phyloP scores from a whole-genome alignment of 805 yeast species.

The Starmerella asiatica region DNA sequence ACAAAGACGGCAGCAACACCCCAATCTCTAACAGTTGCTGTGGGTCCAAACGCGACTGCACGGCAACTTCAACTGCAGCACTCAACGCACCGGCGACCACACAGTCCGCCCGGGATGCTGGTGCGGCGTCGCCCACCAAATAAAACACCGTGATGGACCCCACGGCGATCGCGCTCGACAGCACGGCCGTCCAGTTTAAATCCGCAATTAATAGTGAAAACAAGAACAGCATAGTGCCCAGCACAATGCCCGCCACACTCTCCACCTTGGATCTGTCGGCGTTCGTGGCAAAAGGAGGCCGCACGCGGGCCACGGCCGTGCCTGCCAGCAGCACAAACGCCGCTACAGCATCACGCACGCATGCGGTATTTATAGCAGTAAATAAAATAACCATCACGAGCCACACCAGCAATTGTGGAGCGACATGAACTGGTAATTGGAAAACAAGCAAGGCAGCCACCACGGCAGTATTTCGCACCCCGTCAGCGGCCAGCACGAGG shows the following conservation, averaged over 20 bases:
- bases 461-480: constrained; percentile 8
- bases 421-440: background rate
- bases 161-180: constrained; percentile 4
- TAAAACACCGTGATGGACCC: constrained; percentile 11
- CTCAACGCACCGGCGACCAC: constrained; percentile 6
- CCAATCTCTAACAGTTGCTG: constrained; percentile 1
- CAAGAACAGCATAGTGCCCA: background rate
- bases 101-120: constrained; percentile 5
- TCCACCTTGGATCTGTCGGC: background rate
- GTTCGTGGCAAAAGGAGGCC: background rate
- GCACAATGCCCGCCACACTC: background rate
- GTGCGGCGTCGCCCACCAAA: constrained; percentile 6
- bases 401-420: background rate
- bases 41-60: constrained; percentile 1
- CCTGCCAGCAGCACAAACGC: background rate
- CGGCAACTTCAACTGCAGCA: constrained; percentile 4
- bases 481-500: constrained; percentile 4
- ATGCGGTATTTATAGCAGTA: background rate
- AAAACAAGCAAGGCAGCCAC: constrained; percentile 14
- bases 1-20: constrained; percentile 6
- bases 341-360: background rate
- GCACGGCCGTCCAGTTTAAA: constrained; percentile 2
- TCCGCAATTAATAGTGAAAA: constrained; percentile 1
- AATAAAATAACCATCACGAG: background rate
- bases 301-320: background rate